Evolutionary conservation across 495 filamentous ascomycete genomes (phyloP).

Genomic region (Xeromyces bisporus): DNA sequence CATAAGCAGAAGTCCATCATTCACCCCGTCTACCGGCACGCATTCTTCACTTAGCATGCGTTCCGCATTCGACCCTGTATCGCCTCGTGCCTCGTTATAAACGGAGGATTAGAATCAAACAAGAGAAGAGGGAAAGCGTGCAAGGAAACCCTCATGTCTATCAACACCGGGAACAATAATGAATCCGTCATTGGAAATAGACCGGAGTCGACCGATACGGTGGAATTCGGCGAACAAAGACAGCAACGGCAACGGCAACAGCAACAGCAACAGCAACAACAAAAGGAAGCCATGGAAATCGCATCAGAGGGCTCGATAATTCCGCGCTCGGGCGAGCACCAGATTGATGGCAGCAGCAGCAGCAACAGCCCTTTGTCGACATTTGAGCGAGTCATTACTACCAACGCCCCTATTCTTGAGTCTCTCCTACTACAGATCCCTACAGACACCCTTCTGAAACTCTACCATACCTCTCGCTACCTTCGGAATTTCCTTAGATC

Average conservation of each 20-base stretch:
- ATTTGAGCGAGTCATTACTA: slow-evolving; percentile 36
- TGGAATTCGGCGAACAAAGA: neutral
- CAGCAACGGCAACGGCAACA: neutral
- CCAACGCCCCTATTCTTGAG: slow-evolving; percentile 39
- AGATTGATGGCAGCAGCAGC: too few relatives aligned
- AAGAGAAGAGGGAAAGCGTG: too few relatives aligned
- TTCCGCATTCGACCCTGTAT: neutral
- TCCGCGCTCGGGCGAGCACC: slow-evolving; percentile 14
- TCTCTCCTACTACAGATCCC: slow-evolving; percentile 40
- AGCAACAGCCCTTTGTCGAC: slow-evolving; percentile 25
- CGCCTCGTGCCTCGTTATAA: neutral
- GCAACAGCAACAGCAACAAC: neutral
- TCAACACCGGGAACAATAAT: neutral
- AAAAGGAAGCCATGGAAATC: slow-evolving; percentile 8
- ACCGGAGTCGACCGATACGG: neutral
- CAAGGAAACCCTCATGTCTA: neutral
- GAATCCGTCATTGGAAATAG: neutral
- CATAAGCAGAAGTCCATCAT: too few relatives aligned
- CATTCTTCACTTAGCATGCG: neutral
- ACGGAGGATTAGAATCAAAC: too few relatives aligned
- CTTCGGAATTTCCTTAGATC: slow-evolving; percentile 36
- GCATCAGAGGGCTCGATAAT: slow-evolving; percentile 13
- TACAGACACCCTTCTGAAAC: slow-evolving; percentile 36
- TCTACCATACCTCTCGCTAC: slow-evolving; percentile 39
- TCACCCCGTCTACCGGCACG: too few relatives aligned